phyloP scores from a whole-genome alignment of 352 stramenopile genomes.

The Phytophthora megakarya region DNA sequence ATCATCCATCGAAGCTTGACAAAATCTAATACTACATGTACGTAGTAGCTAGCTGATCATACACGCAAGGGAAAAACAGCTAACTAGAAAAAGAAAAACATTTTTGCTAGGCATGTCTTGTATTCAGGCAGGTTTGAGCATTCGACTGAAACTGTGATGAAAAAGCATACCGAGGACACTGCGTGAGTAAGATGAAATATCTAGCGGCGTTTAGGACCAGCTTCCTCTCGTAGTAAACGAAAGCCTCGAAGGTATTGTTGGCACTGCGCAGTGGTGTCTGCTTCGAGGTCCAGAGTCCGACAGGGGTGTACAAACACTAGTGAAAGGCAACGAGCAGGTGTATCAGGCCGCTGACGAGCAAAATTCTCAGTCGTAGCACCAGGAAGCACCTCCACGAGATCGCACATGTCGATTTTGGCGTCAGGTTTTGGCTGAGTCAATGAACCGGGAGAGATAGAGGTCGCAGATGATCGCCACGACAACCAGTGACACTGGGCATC shows the following conservation, averaged over 20 bases:
- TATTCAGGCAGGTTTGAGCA: no score
- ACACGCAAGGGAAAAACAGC: no score
- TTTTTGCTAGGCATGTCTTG: no score
- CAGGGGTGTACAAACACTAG: slow-evolving; percentile 75
- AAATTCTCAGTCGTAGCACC: slow-evolving; percentile 59
- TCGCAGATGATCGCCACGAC: slow-evolving; percentile 54
- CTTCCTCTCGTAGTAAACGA: slow-evolving; percentile 57
- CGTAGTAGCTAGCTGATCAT: no score
- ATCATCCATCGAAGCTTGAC: background rate
- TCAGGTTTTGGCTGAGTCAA: slow-evolving; percentile 47
- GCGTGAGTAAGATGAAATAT: no score
- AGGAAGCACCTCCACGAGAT: slow-evolving; percentile 55
- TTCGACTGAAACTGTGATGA: no score
- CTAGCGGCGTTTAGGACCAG: slow-evolving; percentile 39
- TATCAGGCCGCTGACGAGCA: slow-evolving; percentile 39
- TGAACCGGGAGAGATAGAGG: slow-evolving; percentile 16
- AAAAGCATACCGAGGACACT: no score
- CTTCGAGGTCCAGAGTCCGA: slow-evolving; percentile 68
- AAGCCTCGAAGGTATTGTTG: slow-evolving; percentile 60
- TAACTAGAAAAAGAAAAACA: slow-evolving; percentile 9
- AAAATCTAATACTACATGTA: slow-evolving; percentile 13
- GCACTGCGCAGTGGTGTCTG: slow-evolving; percentile 58
- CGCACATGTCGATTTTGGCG: slow-evolving; percentile 53
- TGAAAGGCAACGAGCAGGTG: slow-evolving; percentile 56
- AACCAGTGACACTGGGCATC: slow-evolving; percentile 63